Evolutionary conservation across 805 yeast genomes (phyloP), one percentile per base, ranked within the genome.

Genomic region (Saccharomycopsis sp.): DNA sequence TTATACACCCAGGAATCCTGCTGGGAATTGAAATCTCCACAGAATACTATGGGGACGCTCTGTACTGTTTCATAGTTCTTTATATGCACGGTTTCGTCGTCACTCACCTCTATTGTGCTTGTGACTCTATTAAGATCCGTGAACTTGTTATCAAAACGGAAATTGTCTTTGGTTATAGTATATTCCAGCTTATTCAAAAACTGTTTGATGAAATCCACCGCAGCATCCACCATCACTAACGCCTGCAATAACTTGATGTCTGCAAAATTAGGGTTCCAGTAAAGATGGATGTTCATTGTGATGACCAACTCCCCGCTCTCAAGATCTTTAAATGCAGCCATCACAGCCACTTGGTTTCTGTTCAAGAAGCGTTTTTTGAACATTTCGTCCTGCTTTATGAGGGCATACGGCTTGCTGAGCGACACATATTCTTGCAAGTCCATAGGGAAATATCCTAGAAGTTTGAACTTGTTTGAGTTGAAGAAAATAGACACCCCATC

Each of bases 401-500:
- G 25, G 34, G 53, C 25, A 23, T 50, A n/a, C 25, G 34, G 14
- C 35, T 23, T 23, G 19, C 54, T 23, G 15, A n/a, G 25, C 19
- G 25, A 29, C 2, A 52, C 25, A 29, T 14, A 52, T 2, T 23
- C 34, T 29, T 20, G 38, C 2, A 52, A 52, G 20, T 52, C 41
- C n/a, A 52, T 24, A n/a, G 54, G 54, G 20, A 52, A 52, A 14
- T 23, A n/a, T 3, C 20, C 19, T 8, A 52, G 7, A 1, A 52
- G 15, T 22, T 73, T 69, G 54, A 77, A 76, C 56, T 73, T 70
- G 5, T 68, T 64, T 2, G 58, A 59, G 50, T 75, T 76, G 34
- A 70, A 69, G 59, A 76, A 76, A 1, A 78, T 67, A 0, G 77
- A 72, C 15, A 77, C 80, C 8, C 81, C 81, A 64, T 78, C 81